A percentile compares a stretch with the other conserved stretches of the same genome.
These are phyloP conservation scores for Durotheca rogersii DNA, from an alignment of 495 filamentous ascomycete species.

Conservation along the genomic window DNA sequence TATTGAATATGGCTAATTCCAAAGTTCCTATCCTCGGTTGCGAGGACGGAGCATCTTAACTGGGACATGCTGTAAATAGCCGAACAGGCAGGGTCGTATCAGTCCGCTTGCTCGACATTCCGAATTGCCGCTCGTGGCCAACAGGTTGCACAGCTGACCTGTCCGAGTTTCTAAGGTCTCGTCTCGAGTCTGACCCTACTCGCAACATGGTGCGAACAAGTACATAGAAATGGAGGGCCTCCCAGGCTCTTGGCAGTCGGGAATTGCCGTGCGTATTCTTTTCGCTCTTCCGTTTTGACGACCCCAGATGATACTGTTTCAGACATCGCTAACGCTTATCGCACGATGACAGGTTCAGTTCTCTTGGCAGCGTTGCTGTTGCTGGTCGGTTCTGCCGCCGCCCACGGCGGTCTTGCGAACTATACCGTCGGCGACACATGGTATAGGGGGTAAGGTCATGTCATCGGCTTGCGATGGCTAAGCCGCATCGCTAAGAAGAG, in stretches of 20 bases:
- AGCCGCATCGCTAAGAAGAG: too few relatives aligned
- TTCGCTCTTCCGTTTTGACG: not conserved
- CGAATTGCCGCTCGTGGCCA: constrained; percentile 32
- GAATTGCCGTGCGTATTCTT: constrained; percentile 18
- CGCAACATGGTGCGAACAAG: constrained; percentile 21
- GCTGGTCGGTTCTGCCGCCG: constrained; percentile 29
- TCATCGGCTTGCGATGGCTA: too few relatives aligned
- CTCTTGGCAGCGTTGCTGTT: constrained; percentile 34
- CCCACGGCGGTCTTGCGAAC: constrained; percentile 50
- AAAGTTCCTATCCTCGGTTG: constrained; percentile 15
- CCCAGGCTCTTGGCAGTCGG: constrained; percentile 32
- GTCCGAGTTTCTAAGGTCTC: not conserved
- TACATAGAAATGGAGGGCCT: constrained; percentile 9
- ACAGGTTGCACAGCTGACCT: constrained; percentile 2
- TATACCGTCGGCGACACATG: constrained; percentile 52
- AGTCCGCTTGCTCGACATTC: constrained; percentile 16
- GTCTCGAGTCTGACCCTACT: constrained; percentile 10
- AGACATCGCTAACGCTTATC: not conserved
- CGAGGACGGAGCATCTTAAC: constrained; percentile 2
- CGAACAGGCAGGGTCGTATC: constrained; percentile 17
- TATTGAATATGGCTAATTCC: constrained; percentile 17
- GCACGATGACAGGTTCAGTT: constrained; percentile 14
- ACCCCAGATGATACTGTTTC: constrained; percentile 4
- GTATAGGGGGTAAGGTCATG: constrained; percentile 48
- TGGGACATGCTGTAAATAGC: constrained; percentile 27